Conservation (phyloP, 2,329 filamentous ascomycete genomes). For the Arthrocladium fulminans region DNA sequence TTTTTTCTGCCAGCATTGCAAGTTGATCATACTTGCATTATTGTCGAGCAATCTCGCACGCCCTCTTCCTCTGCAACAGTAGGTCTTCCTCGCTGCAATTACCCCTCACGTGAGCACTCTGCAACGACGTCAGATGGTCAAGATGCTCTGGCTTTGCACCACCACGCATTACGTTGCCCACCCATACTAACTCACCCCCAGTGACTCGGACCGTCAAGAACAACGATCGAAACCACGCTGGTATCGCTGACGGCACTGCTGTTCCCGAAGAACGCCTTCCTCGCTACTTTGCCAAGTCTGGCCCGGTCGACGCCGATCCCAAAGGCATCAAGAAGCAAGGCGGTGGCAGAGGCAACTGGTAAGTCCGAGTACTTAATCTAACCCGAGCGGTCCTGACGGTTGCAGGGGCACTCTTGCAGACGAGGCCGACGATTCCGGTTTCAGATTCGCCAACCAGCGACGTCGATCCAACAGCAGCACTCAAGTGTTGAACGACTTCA, state of each 20-base stretch:
- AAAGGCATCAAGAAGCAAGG: conserved; percentile 97
- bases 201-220: conserved; percentile 97
- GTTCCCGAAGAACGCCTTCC: conserved; percentile 65
- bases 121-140: neutral
- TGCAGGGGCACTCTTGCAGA: conserved; percentile 72
- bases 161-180: neutral
- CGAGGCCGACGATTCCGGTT: conserved; percentile 74
- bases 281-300: conserved; percentile 86
- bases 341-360: conserved; percentile 90
- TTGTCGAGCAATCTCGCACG: conserved; percentile 8
- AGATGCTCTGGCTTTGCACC: neutral
- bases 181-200: conserved; percentile 30
- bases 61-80: conserved; percentile 13
- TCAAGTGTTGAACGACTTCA: conserved; percentile 67
- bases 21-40: neutral
- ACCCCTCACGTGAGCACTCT: conserved; percentile 2
- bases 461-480: conserved; percentile 88
- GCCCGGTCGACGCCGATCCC: conserved; percentile 70
- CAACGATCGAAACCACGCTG: conserved; percentile 85
- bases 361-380: conserved; percentile 31
- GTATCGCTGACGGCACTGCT: conserved; percentile 64
- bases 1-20: neutral
- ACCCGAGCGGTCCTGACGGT: neutral
- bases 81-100: conserved; percentile 12
- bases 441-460: conserved; percentile 75